Conservation (phyloP, 2,329 filamentous ascomycete species). For the Diaporthe helianthi region DNA sequence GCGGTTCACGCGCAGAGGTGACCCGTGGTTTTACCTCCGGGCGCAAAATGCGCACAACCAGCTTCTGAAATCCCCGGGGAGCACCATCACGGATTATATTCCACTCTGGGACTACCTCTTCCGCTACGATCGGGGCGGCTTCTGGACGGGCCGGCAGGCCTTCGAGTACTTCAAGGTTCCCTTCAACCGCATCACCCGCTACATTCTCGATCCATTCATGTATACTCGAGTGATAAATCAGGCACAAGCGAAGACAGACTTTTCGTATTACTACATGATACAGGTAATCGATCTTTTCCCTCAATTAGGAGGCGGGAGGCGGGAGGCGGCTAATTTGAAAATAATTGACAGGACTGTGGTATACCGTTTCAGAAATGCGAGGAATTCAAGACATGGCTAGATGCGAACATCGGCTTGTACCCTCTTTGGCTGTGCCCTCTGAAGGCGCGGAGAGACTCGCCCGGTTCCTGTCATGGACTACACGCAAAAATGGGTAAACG, state of each 20-base stretch:
- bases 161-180: slow-evolving; percentile 70
- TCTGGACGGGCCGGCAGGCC: slow-evolving; percentile 70
- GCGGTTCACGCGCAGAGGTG: slow-evolving; percentile 62
- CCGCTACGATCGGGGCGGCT: slow-evolving; percentile 73
- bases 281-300: too few species aligned
- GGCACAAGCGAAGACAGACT: slow-evolving; percentile 26
- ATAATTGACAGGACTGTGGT: slow-evolving; percentile 70
- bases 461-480: slow-evolving; percentile 53
- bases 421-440: slow-evolving; percentile 65
- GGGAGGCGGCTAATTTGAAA: too few species aligned
- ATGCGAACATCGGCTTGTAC: slow-evolving; percentile 54
- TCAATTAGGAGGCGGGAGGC: too few species aligned
- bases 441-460: slow-evolving; percentile 49
- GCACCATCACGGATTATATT: slow-evolving; percentile 50
- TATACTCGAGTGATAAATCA: slow-evolving; percentile 64
- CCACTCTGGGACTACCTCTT: slow-evolving; percentile 73
- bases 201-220: slow-evolving; percentile 66
- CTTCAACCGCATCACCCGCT: slow-evolving; percentile 69
- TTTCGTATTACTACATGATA: slow-evolving; percentile 64
- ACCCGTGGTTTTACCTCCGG: slow-evolving; percentile 80
- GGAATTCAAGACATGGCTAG: slow-evolving; percentile 57
- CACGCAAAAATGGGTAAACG: slow-evolving; percentile 49
- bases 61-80: slow-evolving; percentile 37
- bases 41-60: slow-evolving; percentile 53
- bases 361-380: slow-evolving; percentile 52